These are phyloP conservation scores for Boletus albobrunnescens DNA, from an alignment of 1,284 basidiomycete species.

Conservation along the genomic window DNA sequence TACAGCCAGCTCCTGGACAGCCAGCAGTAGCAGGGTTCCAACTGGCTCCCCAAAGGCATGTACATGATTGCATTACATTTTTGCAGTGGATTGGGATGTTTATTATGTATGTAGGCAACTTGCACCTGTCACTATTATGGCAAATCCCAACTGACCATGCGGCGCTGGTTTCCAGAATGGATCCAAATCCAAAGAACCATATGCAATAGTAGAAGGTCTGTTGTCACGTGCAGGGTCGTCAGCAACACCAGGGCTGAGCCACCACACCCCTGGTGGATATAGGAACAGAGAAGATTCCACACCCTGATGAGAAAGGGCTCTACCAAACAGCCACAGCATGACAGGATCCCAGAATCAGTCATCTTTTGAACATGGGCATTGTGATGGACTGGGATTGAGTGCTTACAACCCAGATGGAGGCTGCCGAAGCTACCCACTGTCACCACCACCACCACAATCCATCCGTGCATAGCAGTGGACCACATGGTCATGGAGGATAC, in stretches of 20 bases:
- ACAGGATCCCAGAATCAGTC: neutral
- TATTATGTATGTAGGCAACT: conserved; percentile 24
- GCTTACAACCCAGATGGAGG: conserved; percentile 2
- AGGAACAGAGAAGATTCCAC: neutral
- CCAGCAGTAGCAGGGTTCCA: conserved; percentile 58
- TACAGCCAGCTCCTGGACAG: conserved; percentile 52
- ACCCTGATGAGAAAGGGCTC: conserved; percentile 7
- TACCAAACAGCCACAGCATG: conserved; percentile 7
- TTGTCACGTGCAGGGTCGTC: neutral
- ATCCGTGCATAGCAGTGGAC: conserved; percentile 9
- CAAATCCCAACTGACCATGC: conserved; percentile 68
- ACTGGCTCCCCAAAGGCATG: conserved; percentile 33
- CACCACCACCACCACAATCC: neutral
- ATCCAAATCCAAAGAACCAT: conserved; percentile 3
- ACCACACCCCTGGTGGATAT: conserved; percentile 1
- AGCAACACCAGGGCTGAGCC: neutral
- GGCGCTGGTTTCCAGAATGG: conserved; percentile 16
- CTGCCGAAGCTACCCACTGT: neutral
- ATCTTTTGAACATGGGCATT: conserved; percentile 1
- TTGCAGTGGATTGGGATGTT: neutral
- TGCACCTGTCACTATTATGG: conserved; percentile 50
- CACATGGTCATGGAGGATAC: conserved; percentile 9
- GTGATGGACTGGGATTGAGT: neutral
- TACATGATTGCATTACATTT: neutral
- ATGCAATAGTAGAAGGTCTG: conserved; percentile 5